phyloP scores from a whole-genome alignment of 176 grass and related monocot genomes.

The Musa itinerans region DNA sequence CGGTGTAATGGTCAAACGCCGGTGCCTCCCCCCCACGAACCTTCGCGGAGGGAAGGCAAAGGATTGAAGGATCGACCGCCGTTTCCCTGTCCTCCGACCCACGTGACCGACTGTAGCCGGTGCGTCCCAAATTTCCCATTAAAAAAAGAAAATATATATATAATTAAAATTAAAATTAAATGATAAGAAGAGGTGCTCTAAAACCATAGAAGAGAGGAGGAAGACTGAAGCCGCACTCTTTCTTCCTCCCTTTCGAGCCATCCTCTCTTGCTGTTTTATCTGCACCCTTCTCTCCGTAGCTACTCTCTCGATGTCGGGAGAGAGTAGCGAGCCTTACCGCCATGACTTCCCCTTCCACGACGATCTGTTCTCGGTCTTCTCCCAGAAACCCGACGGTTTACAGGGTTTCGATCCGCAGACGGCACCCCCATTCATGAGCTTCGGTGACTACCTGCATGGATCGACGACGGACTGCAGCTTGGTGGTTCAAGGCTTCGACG shows the following conservation, averaged over 20 bases:
- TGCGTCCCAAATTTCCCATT: not conserved
- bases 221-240: no score
- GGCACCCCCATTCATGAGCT: not conserved
- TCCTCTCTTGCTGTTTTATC: not conserved
- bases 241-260: conserved; percentile 12
- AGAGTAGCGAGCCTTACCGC: conserved; percentile 16
- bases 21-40: not conserved
- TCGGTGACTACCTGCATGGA: not conserved
- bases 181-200: not conserved
- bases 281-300: not conserved
- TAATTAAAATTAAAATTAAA: not conserved
- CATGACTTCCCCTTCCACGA: conserved; percentile 42
- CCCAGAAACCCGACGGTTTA: conserved; percentile 24
- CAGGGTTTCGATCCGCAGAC: conserved; percentile 9
- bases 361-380: conserved; percentile 43
- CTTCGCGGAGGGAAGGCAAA: not conserved
- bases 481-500: not conserved
- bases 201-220: not conserved
- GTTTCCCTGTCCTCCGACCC: not conserved
- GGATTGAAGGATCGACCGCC: not conserved
- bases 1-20: not conserved
- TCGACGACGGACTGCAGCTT: not conserved
- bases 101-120: not conserved
- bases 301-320: conserved; percentile 27
- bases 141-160: not conserved